Evolutionary conservation across 2,329 filamentous ascomycete species (phyloP), one percentile per base, ranked within the genome.

Genomic region (Penicillium verrucosum): DNA sequence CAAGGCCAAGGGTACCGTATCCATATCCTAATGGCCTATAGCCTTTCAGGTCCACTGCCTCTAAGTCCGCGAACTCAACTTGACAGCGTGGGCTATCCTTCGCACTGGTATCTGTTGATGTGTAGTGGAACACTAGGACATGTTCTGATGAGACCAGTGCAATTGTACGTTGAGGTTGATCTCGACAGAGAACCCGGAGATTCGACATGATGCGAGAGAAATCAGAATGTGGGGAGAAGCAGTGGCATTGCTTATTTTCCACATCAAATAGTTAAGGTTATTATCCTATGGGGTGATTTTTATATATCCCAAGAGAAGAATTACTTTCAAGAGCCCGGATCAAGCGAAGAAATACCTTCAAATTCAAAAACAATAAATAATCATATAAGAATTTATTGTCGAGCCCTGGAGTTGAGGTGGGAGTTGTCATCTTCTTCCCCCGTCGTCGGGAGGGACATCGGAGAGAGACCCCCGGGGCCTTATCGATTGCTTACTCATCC

Each of bases 1-100:
- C 93, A 60, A 97, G 79, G 2, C 93, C 93, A 44, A 97, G 79
- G 0, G 92, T 97, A 54, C 93, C 93, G 70, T 91, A 87, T 34
- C 92, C 88, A 16, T 87, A 86, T 45, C 89, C 89, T 57, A 97
- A 78, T 12, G 87, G 82, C 42, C 90, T 85, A 75, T 93, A 97
- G 61, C 91, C 88, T 65, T 80, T 82, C 58, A 96, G 79, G 60
- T 94, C 83, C 54, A 86, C 79, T 44, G 83, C 80, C 36, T 85
- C 81, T 38, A 84, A 75, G 10, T 84, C 80, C 12, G 86, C 80
- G 72, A 97, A 96, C 73, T 96, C 91, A 63, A 97, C 92, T 81
- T 96, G 92, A 79, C 92, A 96, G 82, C 74, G 85, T 74, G 66
- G 82, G 64, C 70, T 75, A 61, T 71, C 77, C 63, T 69, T 70